A percentile compares a stretch with the other conserved stretches of the same genome.
These are phyloP conservation scores for Fusarium setosum DNA, from an alignment of 2,329 filamentous ascomycete genomes.

Conservation along the genomic window DNA sequence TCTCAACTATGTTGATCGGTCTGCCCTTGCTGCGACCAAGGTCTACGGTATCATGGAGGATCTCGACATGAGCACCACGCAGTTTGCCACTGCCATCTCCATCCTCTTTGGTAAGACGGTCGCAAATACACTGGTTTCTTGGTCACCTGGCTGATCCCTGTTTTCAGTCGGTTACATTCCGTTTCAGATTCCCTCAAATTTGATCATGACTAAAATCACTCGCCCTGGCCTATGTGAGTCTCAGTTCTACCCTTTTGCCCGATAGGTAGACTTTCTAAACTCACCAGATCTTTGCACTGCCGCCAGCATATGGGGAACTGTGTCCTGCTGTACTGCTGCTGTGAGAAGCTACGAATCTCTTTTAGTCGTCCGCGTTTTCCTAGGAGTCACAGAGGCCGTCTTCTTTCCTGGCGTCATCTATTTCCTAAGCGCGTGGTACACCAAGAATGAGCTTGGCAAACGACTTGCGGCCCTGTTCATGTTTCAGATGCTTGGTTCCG, in stretches of 20 bases:
- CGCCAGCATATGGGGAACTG: conserved; percentile 57
- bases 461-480: conserved; percentile 51
- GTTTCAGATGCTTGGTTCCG: conserved; percentile 51
- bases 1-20: conserved; percentile 54
- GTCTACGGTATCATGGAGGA: conserved; percentile 54
- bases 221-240: conserved; percentile 54
- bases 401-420: conserved; percentile 55
- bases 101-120: conserved; percentile 52
- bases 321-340: conserved; percentile 53
- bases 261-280: background rate
- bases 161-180: conserved; percentile 56
- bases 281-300: conserved; percentile 40
- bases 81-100: conserved; percentile 54
- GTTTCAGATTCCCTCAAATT: conserved; percentile 60
- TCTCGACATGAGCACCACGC: conserved; percentile 48
- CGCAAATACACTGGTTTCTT: no score
- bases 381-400: conserved; percentile 51
- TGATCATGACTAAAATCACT: conserved; percentile 61
- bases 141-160: background rate
- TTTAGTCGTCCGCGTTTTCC: conserved; percentile 49
- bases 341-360: conserved; percentile 48
- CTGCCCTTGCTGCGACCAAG: conserved; percentile 52
- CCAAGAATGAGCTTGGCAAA: conserved; percentile 50
- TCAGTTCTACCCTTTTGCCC: no score
- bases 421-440: conserved; percentile 56